Evolutionary conservation across 148 eudicot species (phyloP).

Genomic region (Nepenthes mirabilis): DNA sequence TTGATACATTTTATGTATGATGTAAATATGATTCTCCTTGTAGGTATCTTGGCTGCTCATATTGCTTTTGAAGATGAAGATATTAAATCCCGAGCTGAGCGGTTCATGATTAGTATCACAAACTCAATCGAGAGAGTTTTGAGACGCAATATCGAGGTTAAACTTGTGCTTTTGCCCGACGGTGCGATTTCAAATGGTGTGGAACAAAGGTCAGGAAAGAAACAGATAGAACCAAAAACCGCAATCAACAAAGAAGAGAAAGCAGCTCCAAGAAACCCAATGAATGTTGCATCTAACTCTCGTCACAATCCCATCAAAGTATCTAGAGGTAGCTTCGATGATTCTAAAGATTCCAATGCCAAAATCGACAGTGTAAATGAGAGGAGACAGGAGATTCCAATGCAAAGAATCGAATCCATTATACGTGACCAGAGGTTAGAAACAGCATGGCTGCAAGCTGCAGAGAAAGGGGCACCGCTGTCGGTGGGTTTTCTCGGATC

Average conservation of each 20-base stretch:
- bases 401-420: slow-evolving; percentile 82
- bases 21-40: slow-evolving; percentile 3
- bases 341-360: slow-evolving; percentile 7
- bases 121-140: slow-evolving; percentile 72
- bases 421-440: slow-evolving; percentile 88
- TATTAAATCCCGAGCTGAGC: slow-evolving; percentile 73
- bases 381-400: slow-evolving; percentile 41
- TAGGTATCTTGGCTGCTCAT: slow-evolving; percentile 76
- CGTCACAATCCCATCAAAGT: slow-evolving; percentile 14
- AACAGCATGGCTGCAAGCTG: slow-evolving; percentile 94
- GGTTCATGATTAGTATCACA: slow-evolving; percentile 82
- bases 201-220: slow-evolving; percentile 12
- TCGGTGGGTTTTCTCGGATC: slow-evolving; percentile 48
- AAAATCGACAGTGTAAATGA: slow-evolving; percentile 5
- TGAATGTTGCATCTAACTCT: slow-evolving; percentile 12
- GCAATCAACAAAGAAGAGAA: slow-evolving; percentile 14
- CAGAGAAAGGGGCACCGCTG: slow-evolving; percentile 82
- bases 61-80: slow-evolving; percentile 58
- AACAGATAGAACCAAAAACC: slow-evolving; percentile 13
- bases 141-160: slow-evolving; percentile 62
- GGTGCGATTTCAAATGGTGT: slow-evolving; percentile 13
- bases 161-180: slow-evolving; percentile 49
- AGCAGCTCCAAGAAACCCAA: slow-evolving; percentile 8
- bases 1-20: background rate
- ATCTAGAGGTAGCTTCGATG: slow-evolving; percentile 19